Conservation (phyloP, 2,329 filamentous ascomycete genomes). For the Rhinocladiella mackenziei region DNA sequence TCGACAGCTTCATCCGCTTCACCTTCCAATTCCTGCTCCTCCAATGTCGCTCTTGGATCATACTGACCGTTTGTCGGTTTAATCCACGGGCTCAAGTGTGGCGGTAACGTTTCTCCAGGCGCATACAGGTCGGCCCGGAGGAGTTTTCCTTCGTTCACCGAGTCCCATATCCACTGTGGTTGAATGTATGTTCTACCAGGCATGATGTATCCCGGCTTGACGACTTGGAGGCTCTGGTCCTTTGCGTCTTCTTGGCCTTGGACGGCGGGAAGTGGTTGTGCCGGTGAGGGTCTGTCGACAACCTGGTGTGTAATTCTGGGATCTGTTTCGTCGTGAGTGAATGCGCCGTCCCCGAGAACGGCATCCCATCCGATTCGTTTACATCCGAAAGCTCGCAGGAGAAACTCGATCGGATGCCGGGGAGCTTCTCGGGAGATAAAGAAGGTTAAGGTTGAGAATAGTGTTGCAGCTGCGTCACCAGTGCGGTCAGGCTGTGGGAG, state of each 20-base stretch:
- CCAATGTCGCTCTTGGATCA: slow-evolving; percentile 80
- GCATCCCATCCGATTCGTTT: slow-evolving; percentile 94
- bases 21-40: slow-evolving; percentile 80
- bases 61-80: slow-evolving; percentile 82
- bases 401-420: slow-evolving; percentile 82
- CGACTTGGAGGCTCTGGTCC: slow-evolving; percentile 30
- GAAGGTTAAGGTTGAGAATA: slow-evolving; percentile 86
- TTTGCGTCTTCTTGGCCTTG: slow-evolving; percentile 8
- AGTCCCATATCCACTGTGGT: slow-evolving; percentile 99
- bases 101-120: slow-evolving; percentile 82
- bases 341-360: slow-evolving; percentile 85
- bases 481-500: slow-evolving; percentile 72
- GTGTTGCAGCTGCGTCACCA: slow-evolving; percentile 63
- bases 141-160: slow-evolving; percentile 84
- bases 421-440: slow-evolving; percentile 93
- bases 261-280: slow-evolving; percentile 43
- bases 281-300: slow-evolving; percentile 72
- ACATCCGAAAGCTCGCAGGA: slow-evolving; percentile 90
- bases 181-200: slow-evolving; percentile 92
- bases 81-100: slow-evolving; percentile 94
- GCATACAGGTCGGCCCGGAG: slow-evolving; percentile 83
- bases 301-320: slow-evolving; percentile 92
- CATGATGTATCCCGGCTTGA: slow-evolving; percentile 64
- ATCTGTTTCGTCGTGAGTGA: slow-evolving; percentile 83
- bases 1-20: slow-evolving; percentile 65